Conservation (phyloP, 1,139 yeast genomes). For the Candida albicans region DNA sequence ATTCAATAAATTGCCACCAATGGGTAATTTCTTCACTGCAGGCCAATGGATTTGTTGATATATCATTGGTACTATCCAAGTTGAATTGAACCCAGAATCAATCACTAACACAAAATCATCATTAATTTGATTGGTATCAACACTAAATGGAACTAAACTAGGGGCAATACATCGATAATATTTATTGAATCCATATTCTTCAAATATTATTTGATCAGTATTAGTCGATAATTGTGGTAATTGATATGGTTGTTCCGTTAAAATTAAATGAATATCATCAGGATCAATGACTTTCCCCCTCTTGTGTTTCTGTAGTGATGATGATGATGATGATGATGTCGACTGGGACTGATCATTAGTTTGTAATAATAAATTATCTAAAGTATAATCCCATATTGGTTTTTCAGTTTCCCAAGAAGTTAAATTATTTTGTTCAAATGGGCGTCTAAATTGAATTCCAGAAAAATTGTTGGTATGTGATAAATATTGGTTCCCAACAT, state of each 20-base stretch:
- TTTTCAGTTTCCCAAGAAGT: slow-evolving; percentile 91
- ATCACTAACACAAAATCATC: slow-evolving; percentile 73
- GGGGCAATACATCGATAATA: slow-evolving; percentile 64
- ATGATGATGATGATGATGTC: slow-evolving; percentile 17
- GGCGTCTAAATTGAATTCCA: slow-evolving; percentile 73
- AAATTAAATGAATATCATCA: slow-evolving; percentile 49
- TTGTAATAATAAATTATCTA: slow-evolving; percentile 25
- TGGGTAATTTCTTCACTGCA: slow-evolving; percentile 71
- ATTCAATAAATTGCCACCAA: slow-evolving; percentile 84
- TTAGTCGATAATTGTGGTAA: slow-evolving; percentile 80
- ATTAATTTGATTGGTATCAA: slow-evolving; percentile 22
- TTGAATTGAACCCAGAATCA: slow-evolving; percentile 85
- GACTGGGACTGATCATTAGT: no score
- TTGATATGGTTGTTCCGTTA: slow-evolving; percentile 81
- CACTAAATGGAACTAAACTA: slow-evolving; percentile 71
- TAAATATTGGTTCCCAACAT: slow-evolving; percentile 70
- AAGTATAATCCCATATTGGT: slow-evolving; percentile 87
- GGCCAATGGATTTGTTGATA: slow-evolving; percentile 77
- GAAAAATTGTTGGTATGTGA: slow-evolving; percentile 68
- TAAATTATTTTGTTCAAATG: slow-evolving; percentile 85
- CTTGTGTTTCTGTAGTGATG: slow-evolving; percentile 7
- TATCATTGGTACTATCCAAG: slow-evolving; percentile 84
- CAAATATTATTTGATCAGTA: slow-evolving; percentile 91
- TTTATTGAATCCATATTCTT: slow-evolving; percentile 81
- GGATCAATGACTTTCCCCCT: slow-evolving; percentile 34